Evolutionary conservation across 2,329 filamentous ascomycete genomes (phyloP), one percentile per base, ranked within the genome.

Genomic region (Beauveria rudraprayagi): DNA sequence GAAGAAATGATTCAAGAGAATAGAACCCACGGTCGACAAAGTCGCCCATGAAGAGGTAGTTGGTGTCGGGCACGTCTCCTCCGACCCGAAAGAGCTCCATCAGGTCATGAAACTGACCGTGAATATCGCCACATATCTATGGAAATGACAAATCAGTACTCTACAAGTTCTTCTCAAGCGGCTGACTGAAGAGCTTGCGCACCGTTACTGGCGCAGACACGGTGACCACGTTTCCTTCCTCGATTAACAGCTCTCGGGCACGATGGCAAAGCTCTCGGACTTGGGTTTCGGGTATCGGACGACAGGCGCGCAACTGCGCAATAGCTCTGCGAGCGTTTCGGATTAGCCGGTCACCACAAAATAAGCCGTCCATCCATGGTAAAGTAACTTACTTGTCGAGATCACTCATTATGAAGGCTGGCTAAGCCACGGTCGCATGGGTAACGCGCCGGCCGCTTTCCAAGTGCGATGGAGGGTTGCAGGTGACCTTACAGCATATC

Each of bases 1-100:
- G 89, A 64, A 97, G 87, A 72, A 99, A 97, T 5, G 92, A 94
- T 77, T 99, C 93, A 68, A 99, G 87, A 2, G 91, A 96, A 79
- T 97, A 99, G 81, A 97, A 99, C 62, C 93, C 93, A 66, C 93
- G 90, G 75, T 99, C 93, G 71, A 99, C 93, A 69, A 97, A 99
- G 75, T 99, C 93, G 72, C 93, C 92, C 91, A 97, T 96, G 77
- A 97, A 97, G 3, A 97, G 84, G 74, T 97, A 97, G 71, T 96
- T 96, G 37, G 92, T 97, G 70, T 97, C 93, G 46, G 92, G 92
- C 4, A 95, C 91, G 72, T 96, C 91, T 65, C 92, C 92, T 64
- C 92, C 92, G 4, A 97, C 92, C 58, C 92, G 85, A 72, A 97
- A 97, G 6, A 97, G 84, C 75, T 97, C 93, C 93, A 97, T 97